Evolutionary conservation across 2,329 filamentous ascomycete genomes (phyloP).

Genomic region (Ophiocordyceps australis): DNA sequence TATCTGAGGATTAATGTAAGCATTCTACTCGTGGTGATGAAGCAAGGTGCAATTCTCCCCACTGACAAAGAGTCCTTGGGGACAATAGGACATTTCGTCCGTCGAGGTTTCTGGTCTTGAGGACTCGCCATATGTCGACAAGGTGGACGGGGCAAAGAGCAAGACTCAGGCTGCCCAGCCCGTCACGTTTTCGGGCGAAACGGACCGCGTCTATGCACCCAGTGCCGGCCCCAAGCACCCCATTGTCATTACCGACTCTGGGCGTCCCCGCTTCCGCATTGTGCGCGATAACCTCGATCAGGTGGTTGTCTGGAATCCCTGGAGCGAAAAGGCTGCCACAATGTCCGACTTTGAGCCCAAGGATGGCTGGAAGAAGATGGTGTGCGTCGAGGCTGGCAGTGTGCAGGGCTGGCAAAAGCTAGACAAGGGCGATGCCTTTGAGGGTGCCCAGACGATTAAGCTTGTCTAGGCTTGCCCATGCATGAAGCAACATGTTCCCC

Average conservation of each 20-base stretch:
- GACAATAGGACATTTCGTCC: constrained; percentile 66
- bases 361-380: constrained; percentile 80
- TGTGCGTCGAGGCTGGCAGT: constrained; percentile 82
- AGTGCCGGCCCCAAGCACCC: constrained; percentile 37
- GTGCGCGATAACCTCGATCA: constrained; percentile 73
- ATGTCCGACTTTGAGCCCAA: constrained; percentile 83
- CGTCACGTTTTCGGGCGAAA: constrained; percentile 58
- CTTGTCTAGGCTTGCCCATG: too few species aligned
- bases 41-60: too few species aligned
- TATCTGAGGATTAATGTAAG: constrained; percentile 69
- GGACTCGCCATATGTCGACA: constrained; percentile 64
- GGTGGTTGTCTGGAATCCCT: constrained; percentile 94
- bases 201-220: constrained; percentile 76
- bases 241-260: constrained; percentile 42
- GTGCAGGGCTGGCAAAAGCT: constrained; percentile 70
- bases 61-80: too few species aligned
- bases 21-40: too few species aligned
- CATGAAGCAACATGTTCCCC: too few species aligned
- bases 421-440: constrained; percentile 56
- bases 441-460: constrained; percentile 40
- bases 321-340: constrained; percentile 63
- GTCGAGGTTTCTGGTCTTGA: constrained; percentile 60
- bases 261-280: constrained; percentile 50
- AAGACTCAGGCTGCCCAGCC: constrained; percentile 45
- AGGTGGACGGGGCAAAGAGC: constrained; percentile 47